phyloP scores from a whole-genome alignment of 352 stramenopile species.

The Globisporangium acanthophoron region DNA sequence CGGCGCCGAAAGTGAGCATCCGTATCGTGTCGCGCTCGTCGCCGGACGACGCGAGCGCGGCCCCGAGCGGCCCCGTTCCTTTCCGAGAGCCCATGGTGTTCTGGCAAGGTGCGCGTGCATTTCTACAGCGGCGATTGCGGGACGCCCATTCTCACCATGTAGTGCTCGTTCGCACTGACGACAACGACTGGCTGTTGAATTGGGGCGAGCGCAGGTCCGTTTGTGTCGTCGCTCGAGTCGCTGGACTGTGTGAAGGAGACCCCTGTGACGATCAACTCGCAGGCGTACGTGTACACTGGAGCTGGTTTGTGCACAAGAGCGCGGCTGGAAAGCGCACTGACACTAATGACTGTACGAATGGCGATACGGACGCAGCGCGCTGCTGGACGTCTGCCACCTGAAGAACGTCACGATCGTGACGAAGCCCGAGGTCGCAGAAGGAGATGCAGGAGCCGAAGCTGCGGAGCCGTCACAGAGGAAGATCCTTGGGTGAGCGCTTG shows the following conservation, averaged over 20 bases:
- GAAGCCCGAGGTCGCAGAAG: conserved; percentile 13
- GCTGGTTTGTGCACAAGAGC: background rate
- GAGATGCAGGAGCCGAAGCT: background rate
- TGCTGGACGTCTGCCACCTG: conserved; percentile 56
- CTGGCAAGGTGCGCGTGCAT: conserved; percentile 23
- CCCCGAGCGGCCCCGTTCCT: conserved; percentile 27
- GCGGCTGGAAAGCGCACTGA: too few relatives aligned
- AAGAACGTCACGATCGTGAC: conserved; percentile 49
- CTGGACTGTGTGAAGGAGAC: conserved; percentile 42
- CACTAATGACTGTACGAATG: background rate
- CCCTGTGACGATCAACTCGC: conserved; percentile 28
- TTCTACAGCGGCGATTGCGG: background rate
- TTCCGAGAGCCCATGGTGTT: conserved; percentile 37
- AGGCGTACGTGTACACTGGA: conserved; percentile 27
- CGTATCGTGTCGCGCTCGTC: conserved; percentile 37
- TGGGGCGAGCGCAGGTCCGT: conserved; percentile 21
- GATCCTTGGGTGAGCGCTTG: conserved; percentile 42
- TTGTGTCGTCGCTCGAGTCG: conserved; percentile 22
- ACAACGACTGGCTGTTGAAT: background rate
- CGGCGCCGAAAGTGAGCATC: conserved; percentile 56
- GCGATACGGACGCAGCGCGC: conserved; percentile 22
- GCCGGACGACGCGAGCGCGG: conserved; percentile 6
- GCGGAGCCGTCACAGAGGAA: conserved; percentile 19
- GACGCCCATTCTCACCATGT: background rate
- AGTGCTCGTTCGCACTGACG: too few relatives aligned